These are phyloP conservation scores for Cercophora sp. DNA, from an alignment of 495 filamentous ascomycete species.

Conservation along the genomic window DNA sequence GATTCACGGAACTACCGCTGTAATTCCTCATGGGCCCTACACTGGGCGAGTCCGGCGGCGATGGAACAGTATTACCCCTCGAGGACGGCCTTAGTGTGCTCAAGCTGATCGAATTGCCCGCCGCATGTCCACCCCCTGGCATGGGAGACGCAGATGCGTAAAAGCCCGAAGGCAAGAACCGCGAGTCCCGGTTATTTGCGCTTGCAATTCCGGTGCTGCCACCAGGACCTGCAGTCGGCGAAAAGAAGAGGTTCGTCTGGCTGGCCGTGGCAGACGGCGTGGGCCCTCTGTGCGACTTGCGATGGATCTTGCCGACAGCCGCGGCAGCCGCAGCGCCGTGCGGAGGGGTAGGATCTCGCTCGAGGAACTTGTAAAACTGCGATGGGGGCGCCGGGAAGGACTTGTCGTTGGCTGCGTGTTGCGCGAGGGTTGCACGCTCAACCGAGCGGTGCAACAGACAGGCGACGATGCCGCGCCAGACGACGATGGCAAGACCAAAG, in stretches of 20 bases:
- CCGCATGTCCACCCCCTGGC: constrained; percentile 33
- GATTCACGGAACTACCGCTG: constrained; percentile 67
- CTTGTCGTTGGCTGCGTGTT: constrained; percentile 64
- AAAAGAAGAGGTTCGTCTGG: constrained; percentile 78
- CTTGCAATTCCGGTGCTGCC: constrained; percentile 32
- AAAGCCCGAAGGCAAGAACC: constrained; percentile 87
- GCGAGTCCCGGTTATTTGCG: constrained; percentile 53
- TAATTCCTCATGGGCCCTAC: constrained; percentile 35
- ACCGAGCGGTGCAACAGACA: constrained; percentile 92
- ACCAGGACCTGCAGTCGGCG: constrained; percentile 68
- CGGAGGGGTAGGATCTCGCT: constrained; percentile 58
- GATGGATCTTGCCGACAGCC: constrained; percentile 25
- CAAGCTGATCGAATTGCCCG: constrained; percentile 49
- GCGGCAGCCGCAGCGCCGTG: constrained; percentile 41
- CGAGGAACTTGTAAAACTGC: constrained; percentile 55
- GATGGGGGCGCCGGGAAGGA: constrained; percentile 45
- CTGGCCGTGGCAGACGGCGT: constrained; percentile 45
- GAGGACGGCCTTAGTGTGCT: constrained; percentile 52
- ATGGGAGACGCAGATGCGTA: constrained; percentile 62
- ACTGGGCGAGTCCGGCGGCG: constrained; percentile 66
- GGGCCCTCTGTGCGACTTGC: constrained; percentile 37
- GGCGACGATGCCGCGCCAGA: constrained; percentile 84
- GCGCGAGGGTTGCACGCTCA: constrained; percentile 67
- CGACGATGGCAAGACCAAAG: constrained; percentile 71
- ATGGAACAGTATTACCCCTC: constrained; percentile 47